Evolutionary conservation across 495 filamentous ascomycete species (phyloP).

Genomic region (Aspergillus coremiiformis): DNA sequence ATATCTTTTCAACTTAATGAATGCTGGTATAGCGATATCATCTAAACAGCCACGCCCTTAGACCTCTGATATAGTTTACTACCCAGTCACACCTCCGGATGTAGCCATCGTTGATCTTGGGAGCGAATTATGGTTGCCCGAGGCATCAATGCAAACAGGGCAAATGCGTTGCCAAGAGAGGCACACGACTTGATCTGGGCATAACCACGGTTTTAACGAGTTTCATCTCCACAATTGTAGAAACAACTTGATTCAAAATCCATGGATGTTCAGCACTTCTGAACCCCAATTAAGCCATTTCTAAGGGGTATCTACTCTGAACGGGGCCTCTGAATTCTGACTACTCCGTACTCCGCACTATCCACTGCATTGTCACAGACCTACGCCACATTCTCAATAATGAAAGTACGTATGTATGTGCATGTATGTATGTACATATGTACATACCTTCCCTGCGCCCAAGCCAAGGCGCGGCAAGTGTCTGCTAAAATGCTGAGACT

Average conservation of each 20-base stretch:
- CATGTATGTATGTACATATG: neutral
- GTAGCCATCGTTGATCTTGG: neutral
- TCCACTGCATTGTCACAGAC: neutral
- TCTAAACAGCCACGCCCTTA: neutral
- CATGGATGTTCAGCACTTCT: no score
- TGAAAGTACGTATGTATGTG: no score
- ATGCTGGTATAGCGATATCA: neutral
- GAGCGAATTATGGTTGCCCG: neutral
- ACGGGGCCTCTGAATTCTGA: no score
- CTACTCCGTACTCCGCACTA: no score
- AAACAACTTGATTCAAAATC: no score
- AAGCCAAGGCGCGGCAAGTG: neutral
- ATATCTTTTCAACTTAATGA: neutral
- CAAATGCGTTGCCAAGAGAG: constrained; percentile 2
- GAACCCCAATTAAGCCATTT: no score
- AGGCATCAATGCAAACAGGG: constrained; percentile 6
- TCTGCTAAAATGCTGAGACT: neutral
- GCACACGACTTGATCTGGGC: neutral
- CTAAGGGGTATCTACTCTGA: no score
- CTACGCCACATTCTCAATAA: neutral
- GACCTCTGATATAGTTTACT: neutral
- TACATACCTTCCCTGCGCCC: neutral
- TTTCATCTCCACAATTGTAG: neutral
- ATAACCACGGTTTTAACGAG: neutral
- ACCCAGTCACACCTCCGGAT: neutral